These are phyloP conservation scores for Lithospermum erythrorhizon DNA, from an alignment of 257 asterid genomes.

Conservation along the genomic window DNA sequence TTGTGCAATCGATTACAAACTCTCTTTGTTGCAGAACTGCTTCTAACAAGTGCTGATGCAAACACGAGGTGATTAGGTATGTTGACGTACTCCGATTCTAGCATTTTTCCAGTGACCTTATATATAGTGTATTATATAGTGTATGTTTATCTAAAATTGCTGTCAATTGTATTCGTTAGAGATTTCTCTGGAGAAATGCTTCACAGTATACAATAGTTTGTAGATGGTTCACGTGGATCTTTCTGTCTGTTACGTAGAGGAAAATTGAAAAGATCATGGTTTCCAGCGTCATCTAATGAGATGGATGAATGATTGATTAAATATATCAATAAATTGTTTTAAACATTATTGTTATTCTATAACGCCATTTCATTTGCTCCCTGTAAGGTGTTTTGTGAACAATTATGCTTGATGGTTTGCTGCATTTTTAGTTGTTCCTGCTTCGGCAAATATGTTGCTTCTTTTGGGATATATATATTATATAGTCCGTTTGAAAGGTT, in stretches of 20 bases:
- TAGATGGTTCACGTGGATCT: neutral
- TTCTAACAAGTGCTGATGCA: conserved; percentile 30
- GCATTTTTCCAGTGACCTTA: no score
- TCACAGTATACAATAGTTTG: neutral
- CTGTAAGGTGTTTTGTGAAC: neutral
- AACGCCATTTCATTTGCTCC: neutral
- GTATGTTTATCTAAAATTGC: neutral
- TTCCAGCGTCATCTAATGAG: neutral
- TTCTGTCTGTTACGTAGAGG: neutral
- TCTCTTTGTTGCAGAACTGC: conserved; percentile 23
- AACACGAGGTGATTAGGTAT: neutral
- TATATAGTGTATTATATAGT: no score
- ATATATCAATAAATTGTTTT: no score
- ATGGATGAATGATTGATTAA: neutral
- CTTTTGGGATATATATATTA: no score
- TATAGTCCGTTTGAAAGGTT: no score
- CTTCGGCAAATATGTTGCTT: neutral
- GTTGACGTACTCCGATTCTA: no score
- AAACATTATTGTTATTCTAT: no score
- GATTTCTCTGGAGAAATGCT: neutral
- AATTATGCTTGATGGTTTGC: neutral
- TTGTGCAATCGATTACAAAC: conserved; percentile 1
- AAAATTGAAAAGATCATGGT: neutral
- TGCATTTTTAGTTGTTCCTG: neutral
- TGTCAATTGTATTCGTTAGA: neutral